Percentiles rank a stretch among this genome's conserved stretches.
Conservation (phyloP, 179 eudicot species). For the Amaranthus tricolor region DNA sequence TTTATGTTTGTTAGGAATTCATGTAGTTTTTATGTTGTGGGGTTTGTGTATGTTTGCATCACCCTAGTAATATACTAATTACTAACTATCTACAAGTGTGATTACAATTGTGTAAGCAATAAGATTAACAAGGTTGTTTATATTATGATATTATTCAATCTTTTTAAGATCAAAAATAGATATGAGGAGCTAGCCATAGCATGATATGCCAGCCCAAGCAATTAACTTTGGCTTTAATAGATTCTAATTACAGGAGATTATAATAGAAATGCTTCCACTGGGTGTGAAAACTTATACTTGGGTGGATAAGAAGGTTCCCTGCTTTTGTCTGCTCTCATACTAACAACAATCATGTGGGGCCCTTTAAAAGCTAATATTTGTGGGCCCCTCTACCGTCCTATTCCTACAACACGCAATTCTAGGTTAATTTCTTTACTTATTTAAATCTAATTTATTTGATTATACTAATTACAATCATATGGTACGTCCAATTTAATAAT, state of each 20-base stretch:
- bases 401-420: slow-evolving; percentile 23
- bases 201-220: slow-evolving; percentile 20
- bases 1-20: neutral
- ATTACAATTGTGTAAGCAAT: neutral
- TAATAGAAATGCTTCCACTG: slow-evolving; percentile 2
- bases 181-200: neutral
- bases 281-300: slow-evolving; percentile 32
- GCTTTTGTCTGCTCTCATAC: slow-evolving; percentile 39
- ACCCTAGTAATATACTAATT: neutral
- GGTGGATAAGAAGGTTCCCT: slow-evolving; percentile 42
- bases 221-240: slow-evolving; percentile 9
- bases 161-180: neutral
- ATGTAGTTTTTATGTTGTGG: neutral
- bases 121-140: slow-evolving; percentile 6
- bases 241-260: neutral
- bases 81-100: neutral
- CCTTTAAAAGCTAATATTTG: slow-evolving; percentile 14
- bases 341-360: slow-evolving; percentile 21
- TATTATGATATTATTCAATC: slow-evolving; percentile 2
- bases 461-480: slow-evolving; percentile 16
- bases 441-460: slow-evolving; percentile 6
- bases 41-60: neutral
- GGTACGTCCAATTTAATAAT: slow-evolving; percentile 5
- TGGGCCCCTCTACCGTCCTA: slow-evolving; percentile 26
- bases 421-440: slow-evolving; percentile 14